Percentiles rank a stretch among this genome's conserved stretches.
Evolutionary conservation across 2,329 filamentous ascomycete genomes (phyloP).

Genomic region (Graphilbum sp.): DNA sequence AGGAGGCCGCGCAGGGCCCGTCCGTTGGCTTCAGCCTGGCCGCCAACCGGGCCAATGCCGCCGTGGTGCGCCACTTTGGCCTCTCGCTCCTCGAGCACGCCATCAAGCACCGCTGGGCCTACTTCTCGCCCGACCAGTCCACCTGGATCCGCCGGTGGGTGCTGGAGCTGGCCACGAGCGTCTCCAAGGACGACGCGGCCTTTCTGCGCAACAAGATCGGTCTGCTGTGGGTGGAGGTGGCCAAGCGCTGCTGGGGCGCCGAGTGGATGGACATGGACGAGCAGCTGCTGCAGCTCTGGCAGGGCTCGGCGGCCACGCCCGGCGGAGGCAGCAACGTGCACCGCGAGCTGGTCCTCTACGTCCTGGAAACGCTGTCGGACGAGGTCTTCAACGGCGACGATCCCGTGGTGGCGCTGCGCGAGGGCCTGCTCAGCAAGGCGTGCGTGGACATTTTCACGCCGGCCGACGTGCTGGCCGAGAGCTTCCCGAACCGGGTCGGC

Average conservation of each 20-base stretch:
- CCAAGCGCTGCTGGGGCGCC: conserved; percentile 81
- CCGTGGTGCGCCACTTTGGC: conserved; percentile 83
- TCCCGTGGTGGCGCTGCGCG: conserved; percentile 64
- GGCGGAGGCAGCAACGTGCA: conserved; percentile 25
- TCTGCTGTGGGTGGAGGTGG: conserved; percentile 86
- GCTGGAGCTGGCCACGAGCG: conserved; percentile 56
- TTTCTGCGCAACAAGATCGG: conserved; percentile 90
- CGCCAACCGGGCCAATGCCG: conserved; percentile 54
- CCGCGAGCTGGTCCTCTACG: conserved; percentile 74
- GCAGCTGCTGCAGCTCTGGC: conserved; percentile 66
- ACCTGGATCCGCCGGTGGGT: conserved; percentile 59
- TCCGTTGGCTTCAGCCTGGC: conserved; percentile 75
- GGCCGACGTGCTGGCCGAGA: conserved; percentile 52
- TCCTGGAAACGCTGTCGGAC: conserved; percentile 84
- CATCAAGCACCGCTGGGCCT: conserved; percentile 69
- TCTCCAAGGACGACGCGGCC: conserved; percentile 55
- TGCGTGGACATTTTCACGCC: conserved; percentile 92
- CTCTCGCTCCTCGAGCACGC: conserved; percentile 82
- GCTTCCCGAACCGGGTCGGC: conserved; percentile 56
- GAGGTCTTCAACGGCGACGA: conserved; percentile 90
- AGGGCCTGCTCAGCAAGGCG: conserved; percentile 70
- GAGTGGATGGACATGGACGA: conserved; percentile 94
- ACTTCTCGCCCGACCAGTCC: conserved; percentile 53
- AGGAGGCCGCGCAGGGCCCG: conserved; percentile 62
- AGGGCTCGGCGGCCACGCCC: neutral